phyloP scores from a whole-genome alignment of 805 yeast species.

The Ogataea pini region DNA sequence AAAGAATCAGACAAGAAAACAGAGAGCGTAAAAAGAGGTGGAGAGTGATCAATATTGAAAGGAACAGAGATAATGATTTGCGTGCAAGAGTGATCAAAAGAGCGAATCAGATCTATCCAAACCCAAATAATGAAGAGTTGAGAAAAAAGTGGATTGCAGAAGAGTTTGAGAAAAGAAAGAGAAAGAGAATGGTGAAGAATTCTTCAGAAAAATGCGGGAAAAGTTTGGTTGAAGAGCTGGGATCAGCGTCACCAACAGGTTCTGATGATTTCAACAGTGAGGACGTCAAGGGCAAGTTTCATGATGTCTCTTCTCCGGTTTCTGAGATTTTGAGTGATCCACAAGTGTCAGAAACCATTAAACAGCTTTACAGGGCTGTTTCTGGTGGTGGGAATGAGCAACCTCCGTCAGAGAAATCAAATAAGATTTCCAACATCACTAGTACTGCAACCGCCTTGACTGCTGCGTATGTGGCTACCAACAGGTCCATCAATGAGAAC shows the following conservation, averaged over 20 bases:
- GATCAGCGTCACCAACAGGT: background rate
- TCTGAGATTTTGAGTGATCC: constrained; percentile 20
- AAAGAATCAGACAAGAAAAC: constrained; percentile 63
- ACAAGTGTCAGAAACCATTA: constrained; percentile 7
- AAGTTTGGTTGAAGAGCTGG: background rate
- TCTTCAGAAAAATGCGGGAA: constrained; percentile 11
- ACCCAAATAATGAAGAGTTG: constrained; percentile 51
- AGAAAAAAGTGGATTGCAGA: constrained; percentile 67
- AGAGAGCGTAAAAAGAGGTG: constrained; percentile 79
- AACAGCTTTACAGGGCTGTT: constrained; percentile 31
- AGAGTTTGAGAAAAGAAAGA: constrained; percentile 68
- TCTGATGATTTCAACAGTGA: background rate
- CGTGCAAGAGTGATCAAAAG: constrained; percentile 74
- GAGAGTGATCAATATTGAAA: constrained; percentile 76
- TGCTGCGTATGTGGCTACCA: constrained; percentile 36
- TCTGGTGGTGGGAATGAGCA: constrained; percentile 25
- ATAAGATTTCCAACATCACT: constrained; percentile 13
- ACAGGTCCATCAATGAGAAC: constrained; percentile 20
- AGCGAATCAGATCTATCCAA: constrained; percentile 69
- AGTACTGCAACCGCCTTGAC: constrained; percentile 44
- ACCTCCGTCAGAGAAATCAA: constrained; percentile 8
- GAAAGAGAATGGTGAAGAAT: constrained; percentile 52
- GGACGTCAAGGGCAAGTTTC: constrained; percentile 8
- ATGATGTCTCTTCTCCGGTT: constrained; percentile 1
- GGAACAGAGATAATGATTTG: constrained; percentile 87